phyloP scores from a whole-genome alignment of 1,284 basidiomycete genomes.

The Athelia psychrophila region DNA sequence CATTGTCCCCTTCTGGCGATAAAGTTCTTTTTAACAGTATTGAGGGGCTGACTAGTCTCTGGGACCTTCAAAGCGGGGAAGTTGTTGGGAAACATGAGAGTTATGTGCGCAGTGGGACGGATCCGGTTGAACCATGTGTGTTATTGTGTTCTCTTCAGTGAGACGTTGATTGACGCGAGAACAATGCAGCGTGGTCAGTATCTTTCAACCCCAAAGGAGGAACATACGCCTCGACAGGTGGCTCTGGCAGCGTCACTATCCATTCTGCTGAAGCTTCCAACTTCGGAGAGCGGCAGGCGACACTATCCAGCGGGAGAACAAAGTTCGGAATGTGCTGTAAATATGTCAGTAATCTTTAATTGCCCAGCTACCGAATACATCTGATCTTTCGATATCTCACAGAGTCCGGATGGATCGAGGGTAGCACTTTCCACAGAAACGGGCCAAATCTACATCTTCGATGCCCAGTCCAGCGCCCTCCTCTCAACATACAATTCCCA shows the following conservation, averaged over 20 bases:
- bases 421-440: constrained; percentile 78
- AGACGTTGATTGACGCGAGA: constrained; percentile 9
- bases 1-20: constrained; percentile 60
- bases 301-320: constrained; percentile 64
- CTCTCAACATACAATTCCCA: constrained; percentile 76
- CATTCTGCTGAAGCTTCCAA: constrained; percentile 57
- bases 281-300: constrained; percentile 59
- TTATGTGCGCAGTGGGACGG: constrained; percentile 50
- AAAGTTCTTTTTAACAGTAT: constrained; percentile 74
- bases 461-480: constrained; percentile 64
- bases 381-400: constrained; percentile 2
- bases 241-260: constrained; percentile 68
- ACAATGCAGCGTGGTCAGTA: constrained; percentile 74
- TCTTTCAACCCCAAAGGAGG: constrained; percentile 71
- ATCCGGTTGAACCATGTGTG: constrained; percentile 69
- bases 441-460: constrained; percentile 81
- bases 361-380: neutral
- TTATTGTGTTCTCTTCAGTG: constrained; percentile 13
- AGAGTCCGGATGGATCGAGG: constrained; percentile 84
- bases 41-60: constrained; percentile 75
- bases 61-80: constrained; percentile 62
- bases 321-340: constrained; percentile 82
- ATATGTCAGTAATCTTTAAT: constrained; percentile 54
- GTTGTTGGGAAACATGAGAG: constrained; percentile 69
- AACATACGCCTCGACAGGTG: constrained; percentile 78